Percentiles rank a stretch among this genome's conserved stretches.
These are phyloP conservation scores for Cladophialophora bantiana DNA, from an alignment of 2,329 filamentous ascomycete genomes.

Conservation along the genomic window DNA sequence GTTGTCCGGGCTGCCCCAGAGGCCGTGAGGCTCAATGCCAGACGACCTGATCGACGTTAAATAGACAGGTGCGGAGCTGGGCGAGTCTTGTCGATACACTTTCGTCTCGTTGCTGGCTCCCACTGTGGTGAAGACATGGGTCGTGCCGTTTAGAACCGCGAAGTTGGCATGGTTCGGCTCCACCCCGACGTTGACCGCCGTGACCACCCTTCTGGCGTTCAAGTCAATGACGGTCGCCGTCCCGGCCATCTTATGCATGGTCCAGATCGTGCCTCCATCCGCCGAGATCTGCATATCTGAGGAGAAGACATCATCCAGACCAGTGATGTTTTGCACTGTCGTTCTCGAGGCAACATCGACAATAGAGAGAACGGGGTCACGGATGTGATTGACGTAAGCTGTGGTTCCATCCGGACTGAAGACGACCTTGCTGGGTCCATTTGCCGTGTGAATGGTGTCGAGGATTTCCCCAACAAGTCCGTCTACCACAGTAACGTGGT, in stretches of 20 bases:
- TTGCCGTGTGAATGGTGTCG: conserved; percentile 3
- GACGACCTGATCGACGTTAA: not conserved
- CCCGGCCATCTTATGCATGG: conserved; percentile 11
- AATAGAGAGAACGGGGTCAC: conserved; percentile 1
- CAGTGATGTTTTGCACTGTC: conserved; percentile 9
- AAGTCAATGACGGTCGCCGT: conserved; percentile 8
- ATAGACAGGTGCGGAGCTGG: not conserved
- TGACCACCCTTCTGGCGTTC: not conserved
- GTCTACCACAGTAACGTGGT: conserved; percentile 3
- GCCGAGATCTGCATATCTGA: conserved; percentile 13
- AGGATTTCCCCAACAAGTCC: not conserved
- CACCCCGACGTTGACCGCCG: not conserved
- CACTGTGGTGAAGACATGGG: conserved; percentile 7
- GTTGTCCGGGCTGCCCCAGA: conserved; percentile 14
- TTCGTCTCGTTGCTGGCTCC: conserved; percentile 12
- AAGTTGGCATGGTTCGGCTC: conserved; percentile 13
- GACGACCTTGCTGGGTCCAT: conserved; percentile 13
- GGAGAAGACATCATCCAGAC: conserved; percentile 5
- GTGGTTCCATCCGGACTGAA: conserved; percentile 6
- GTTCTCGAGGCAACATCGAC: conserved; percentile 6
- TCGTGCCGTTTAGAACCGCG: conserved; percentile 11
- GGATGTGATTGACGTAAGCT: conserved; percentile 12
- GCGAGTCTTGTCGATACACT: conserved; percentile 7
- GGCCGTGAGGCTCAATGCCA: conserved; percentile 12
- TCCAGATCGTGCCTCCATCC: conserved; percentile 5